Base-by-base conservation (phyloP, 495 filamentous ascomycete genomes). In the Parathielavia hyrcaniae region DNA sequence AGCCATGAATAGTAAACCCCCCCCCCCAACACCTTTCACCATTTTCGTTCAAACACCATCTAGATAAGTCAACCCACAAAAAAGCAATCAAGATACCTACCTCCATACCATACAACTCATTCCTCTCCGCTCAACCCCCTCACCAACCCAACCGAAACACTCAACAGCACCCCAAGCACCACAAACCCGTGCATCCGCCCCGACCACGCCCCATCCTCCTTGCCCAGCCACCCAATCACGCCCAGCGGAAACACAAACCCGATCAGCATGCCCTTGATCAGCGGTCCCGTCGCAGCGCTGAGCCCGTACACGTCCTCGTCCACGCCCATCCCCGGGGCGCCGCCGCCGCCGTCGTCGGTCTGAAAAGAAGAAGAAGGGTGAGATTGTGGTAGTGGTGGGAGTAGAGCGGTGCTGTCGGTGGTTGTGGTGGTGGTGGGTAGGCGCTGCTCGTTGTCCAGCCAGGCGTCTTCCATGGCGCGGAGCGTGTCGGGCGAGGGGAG, bases 241-340 rank as follows among this genome's bases (percentile, higher is more conserved):
- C 87, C 90, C 44, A 97, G 69, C 30, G 93, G 91, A 85, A 91
- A 98, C 68, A 98, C 86, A 73, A 96, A 97, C 20, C 93, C 93
- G 66, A 91, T 89, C 26, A 93, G 72, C 65, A 87, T 90, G 1
- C 91, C 93, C 75, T 83, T 87, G 62, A 97, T 79, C 80, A 96
- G 83, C 70, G 95, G 88, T 70, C 95, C 91, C 41, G 93, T 61
- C 19, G 75, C 57, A 0, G 65, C 72, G 40, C 63, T 64, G 47
- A 91, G 47, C 8, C 72, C 70, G 4, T 67, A 58, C 53, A 77
- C 81, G n/a, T 75, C 75, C 30, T 72, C 72, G 0, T 63, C 63
- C 2, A 67, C 73, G 10, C 59, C 64, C 5, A 63, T 61, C 9
- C 64, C 63, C n/a, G n/a, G n/a, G n/a, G n/a, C n/a, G n/a, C n/a